A percentile compares a stretch with the other conserved stretches of the same genome.
These are phyloP conservation scores for Candida frijolesensis DNA, from an alignment of 1,139 yeast species.

Conservation along the genomic window DNA sequence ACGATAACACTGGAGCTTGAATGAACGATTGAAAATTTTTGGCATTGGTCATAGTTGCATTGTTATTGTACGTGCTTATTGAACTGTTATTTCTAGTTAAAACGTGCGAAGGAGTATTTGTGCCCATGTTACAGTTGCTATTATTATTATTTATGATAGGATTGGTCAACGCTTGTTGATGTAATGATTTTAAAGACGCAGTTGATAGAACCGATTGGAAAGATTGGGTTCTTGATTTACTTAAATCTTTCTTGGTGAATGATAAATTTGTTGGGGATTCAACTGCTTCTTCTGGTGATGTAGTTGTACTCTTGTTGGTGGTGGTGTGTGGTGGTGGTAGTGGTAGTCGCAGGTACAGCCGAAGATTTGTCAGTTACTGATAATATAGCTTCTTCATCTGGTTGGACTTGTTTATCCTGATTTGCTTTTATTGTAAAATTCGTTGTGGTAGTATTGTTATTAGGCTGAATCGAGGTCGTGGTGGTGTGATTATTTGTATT, in stretches of 20 bases:
- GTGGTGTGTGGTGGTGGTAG: background rate
- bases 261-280: slow-evolving; percentile 28
- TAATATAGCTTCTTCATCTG: background rate
- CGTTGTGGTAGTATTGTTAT: background rate
- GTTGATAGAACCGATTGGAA: slow-evolving; percentile 66
- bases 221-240: slow-evolving; percentile 57
- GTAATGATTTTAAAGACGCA: slow-evolving; percentile 55
- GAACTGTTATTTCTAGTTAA: slow-evolving; percentile 28
- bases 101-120: slow-evolving; percentile 15
- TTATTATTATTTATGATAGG: slow-evolving; percentile 3
- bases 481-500: slow-evolving; percentile 1
- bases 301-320: background rate
- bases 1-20: slow-evolving; percentile 50
- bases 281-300: background rate
- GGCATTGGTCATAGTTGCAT: slow-evolving; percentile 17
- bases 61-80: slow-evolving; percentile 13
- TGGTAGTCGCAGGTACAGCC: background rate
- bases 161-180: slow-evolving; percentile 26
- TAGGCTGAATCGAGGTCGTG: background rate
- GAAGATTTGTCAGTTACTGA: slow-evolving; percentile 3
- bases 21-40: slow-evolving; percentile 51
- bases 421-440: slow-evolving; percentile 3
- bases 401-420: background rate
- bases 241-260: slow-evolving; percentile 57
- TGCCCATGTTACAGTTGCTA: slow-evolving; percentile 10